phyloP scores from a whole-genome alignment of 2,329 filamentous ascomycete species.

The Penicillium occitanis region DNA sequence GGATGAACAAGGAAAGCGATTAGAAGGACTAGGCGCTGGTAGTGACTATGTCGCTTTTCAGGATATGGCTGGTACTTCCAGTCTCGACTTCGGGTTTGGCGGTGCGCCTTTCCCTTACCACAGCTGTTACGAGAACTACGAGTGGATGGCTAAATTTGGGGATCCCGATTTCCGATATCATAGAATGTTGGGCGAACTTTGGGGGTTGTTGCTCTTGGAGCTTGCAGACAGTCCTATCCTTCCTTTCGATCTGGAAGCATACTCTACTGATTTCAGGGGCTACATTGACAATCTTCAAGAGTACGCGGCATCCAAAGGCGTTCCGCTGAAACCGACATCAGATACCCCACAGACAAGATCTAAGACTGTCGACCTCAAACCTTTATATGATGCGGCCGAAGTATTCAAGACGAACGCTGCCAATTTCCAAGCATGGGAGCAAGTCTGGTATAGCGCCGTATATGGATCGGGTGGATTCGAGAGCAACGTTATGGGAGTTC shows the following conservation, averaged over 20 bases:
- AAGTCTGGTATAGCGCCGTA: constrained; percentile 71
- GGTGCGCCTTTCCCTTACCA: constrained; percentile 69
- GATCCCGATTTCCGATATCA: constrained; percentile 86
- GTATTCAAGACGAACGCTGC: constrained; percentile 60
- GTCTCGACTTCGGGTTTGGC: constrained; percentile 77
- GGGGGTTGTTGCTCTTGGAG: constrained; percentile 80
- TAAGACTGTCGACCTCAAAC: constrained; percentile 53
- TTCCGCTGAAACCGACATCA: constrained; percentile 28
- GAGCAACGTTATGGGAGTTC: constrained; percentile 63
- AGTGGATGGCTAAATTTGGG: constrained; percentile 76
- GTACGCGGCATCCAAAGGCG: constrained; percentile 61
- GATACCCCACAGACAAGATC: constrained; percentile 14
- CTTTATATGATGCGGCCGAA: constrained; percentile 63
- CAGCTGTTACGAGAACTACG: constrained; percentile 86
- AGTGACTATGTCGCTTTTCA: constrained; percentile 91
- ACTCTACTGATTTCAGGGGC: constrained; percentile 62
- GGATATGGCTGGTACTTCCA: constrained; percentile 83
- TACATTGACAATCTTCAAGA: constrained; percentile 68
- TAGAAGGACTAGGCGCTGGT: constrained; percentile 70
- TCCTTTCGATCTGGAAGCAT: constrained; percentile 76
- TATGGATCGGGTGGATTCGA: constrained; percentile 74
- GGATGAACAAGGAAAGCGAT: constrained; percentile 58
- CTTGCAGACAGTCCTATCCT: constrained; percentile 77
- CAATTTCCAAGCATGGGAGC: constrained; percentile 73
- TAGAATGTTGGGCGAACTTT: constrained; percentile 72